Percentiles rank a stretch among this genome's conserved stretches.
These are phyloP conservation scores for Tolypocladium cylindrosporum DNA, from an alignment of 2,329 filamentous ascomycete species.

Conservation along the genomic window DNA sequence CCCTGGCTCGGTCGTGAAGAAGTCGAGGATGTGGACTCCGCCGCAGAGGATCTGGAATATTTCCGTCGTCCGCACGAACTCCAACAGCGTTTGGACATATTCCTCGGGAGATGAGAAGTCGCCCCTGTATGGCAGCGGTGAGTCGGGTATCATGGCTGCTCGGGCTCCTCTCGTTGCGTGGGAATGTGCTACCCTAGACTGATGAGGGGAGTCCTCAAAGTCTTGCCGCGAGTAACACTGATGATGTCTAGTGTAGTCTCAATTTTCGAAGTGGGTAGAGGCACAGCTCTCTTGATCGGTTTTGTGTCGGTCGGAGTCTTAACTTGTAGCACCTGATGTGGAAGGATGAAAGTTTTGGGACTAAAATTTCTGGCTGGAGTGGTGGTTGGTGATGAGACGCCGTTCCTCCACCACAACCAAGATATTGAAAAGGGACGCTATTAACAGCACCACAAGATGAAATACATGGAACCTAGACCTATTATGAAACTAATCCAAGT, in stretches of 20 bases:
- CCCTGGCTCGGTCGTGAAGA: conserved; percentile 78
- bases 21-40: conserved; percentile 94
- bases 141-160: conserved; percentile 34
- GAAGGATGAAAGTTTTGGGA: neutral
- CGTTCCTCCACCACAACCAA: too few relatives aligned
- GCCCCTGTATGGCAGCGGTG: conserved; percentile 57
- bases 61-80: conserved; percentile 64
- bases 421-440: too few relatives aligned
- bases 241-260: neutral
- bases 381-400: neutral
- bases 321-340: too few relatives aligned
- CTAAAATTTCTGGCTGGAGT: neutral
- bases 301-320: neutral
- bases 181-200: neutral
- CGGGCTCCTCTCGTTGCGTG: neutral
- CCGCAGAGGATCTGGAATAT: conserved; percentile 86
- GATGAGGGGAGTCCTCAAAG: neutral
- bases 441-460: neutral
- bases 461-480: too few relatives aligned
- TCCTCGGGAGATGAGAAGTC: conserved; percentile 62
- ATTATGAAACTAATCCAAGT: too few relatives aligned
- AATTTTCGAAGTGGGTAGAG: neutral
- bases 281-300: neutral
- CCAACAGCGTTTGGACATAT: conserved; percentile 69
- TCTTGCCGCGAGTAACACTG: neutral